Evolutionary conservation across 2,329 filamentous ascomycete genomes (phyloP).

Genomic region (Trichoderma hamatum): DNA sequence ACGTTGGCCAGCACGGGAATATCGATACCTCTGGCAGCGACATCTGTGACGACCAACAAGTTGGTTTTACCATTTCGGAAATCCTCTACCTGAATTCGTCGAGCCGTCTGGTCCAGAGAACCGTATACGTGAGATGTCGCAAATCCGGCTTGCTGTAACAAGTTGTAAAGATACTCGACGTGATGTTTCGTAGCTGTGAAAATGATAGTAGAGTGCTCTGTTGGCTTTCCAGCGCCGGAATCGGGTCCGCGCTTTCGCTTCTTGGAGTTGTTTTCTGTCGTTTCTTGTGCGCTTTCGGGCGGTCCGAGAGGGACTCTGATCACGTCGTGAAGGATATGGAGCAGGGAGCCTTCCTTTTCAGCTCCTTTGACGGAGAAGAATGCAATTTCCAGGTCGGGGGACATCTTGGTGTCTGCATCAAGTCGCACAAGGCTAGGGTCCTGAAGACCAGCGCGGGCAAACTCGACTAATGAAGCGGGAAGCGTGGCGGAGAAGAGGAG

Average conservation of each 20-base stretch:
- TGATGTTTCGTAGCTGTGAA: constrained; percentile 97
- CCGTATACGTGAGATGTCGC: constrained; percentile 94
- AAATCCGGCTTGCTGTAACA: constrained; percentile 83
- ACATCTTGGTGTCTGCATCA: constrained; percentile 94
- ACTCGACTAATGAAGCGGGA: constrained; percentile 92
- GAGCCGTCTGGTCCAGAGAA: constrained; percentile 88
- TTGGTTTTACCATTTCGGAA: constrained; percentile 85
- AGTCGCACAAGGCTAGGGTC: constrained; percentile 88
- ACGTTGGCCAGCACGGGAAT: constrained; percentile 95
- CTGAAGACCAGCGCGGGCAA: constrained; percentile 88
- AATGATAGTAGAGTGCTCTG: constrained; percentile 89
- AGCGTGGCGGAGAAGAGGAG: constrained; percentile 94
- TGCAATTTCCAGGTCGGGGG: constrained; percentile 90
- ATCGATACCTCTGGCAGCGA: constrained; percentile 96
- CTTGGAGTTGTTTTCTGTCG: constrained; percentile 56
- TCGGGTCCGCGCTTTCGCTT: constrained; percentile 70
- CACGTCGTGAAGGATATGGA: constrained; percentile 87
- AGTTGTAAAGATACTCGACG: constrained; percentile 83
- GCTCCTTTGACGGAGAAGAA: constrained; percentile 92
- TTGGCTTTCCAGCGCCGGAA: constrained; percentile 66
- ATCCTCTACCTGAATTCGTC: constrained; percentile 87
- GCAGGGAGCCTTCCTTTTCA: constrained; percentile 89
- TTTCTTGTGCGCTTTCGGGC: constrained; percentile 56
- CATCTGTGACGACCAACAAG: constrained; percentile 93
- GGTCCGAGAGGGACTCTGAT: constrained; percentile 82